These are phyloP conservation scores for Pulveroboletus frians DNA, from an alignment of 768 basidiomycete genomes.

Conservation along the genomic window DNA sequence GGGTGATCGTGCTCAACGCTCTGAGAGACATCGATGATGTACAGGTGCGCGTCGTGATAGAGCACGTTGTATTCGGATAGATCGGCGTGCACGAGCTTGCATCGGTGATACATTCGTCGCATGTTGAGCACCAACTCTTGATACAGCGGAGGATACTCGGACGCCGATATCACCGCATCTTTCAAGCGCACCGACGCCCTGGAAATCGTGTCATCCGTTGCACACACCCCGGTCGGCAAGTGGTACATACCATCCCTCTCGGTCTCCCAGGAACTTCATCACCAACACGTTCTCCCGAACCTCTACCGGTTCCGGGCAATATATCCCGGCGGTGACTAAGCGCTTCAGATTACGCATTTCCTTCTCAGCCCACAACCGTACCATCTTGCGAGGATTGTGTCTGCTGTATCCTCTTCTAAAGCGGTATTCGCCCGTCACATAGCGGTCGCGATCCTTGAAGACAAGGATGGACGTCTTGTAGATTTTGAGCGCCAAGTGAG, in stretches of 20 bases:
- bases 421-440: slow-evolving; percentile 94
- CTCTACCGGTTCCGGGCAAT: slow-evolving; percentile 85
- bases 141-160: slow-evolving; percentile 60
- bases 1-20: slow-evolving; percentile 99
- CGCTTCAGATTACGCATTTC: slow-evolving; percentile 95
- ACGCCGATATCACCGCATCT: slow-evolving; percentile 62
- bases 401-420: slow-evolving; percentile 87
- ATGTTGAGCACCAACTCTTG: slow-evolving; percentile 72
- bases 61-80: slow-evolving; percentile 98
- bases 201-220: neutral
- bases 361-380: slow-evolving; percentile 97
- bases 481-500: slow-evolving; percentile 89
- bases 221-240: neutral
- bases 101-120: slow-evolving; percentile 81
- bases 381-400: slow-evolving; percentile 97
- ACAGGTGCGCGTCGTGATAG: slow-evolving; percentile 75
- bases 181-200: slow-evolving; percentile 94
- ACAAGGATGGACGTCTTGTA: slow-evolving; percentile 98
- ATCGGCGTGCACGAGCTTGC: slow-evolving; percentile 96
- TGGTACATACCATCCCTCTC: slow-evolving; percentile 67
- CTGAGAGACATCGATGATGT: slow-evolving; percentile 97
- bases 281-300: slow-evolving; percentile 96
- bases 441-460: slow-evolving; percentile 96
- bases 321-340: slow-evolving; percentile 74
- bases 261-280: slow-evolving; percentile 86